Evolutionary conservation across 2,329 filamentous ascomycete genomes (phyloP), one percentile per base, ranked within the genome.

Genomic region (Fusarium falciforme): DNA sequence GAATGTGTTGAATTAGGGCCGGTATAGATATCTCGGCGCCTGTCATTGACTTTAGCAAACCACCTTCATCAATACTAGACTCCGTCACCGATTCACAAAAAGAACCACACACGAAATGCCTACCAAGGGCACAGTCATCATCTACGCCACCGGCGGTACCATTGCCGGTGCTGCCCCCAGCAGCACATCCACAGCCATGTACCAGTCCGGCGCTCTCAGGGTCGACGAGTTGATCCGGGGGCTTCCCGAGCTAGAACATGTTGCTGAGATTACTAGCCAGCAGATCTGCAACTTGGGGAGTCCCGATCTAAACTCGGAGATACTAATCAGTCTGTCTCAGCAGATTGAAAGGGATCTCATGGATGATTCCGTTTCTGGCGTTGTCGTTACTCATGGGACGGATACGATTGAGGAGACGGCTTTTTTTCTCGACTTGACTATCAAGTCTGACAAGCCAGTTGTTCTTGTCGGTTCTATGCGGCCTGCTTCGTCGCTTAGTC

Each of bases 331-430:
- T 20, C 76, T 90, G 20, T 82, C 85, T 7, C 82, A 85, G 20
- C 79, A 82, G 57, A 85, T 89, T 64, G 85, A 87, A 59, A 64
- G 59, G 8, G 85, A 86, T 64, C 80, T 89, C 5, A 83, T 85
- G 20, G 74, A 76, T 49, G 80, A 80, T 8, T 62, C 79, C 33
- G 78, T 78, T 59, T 77, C 80, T 80, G 89, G 85, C 22, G 87
- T 87, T 2, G 87, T 91, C 3, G 81, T 92, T 61, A 91, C 90
- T 0, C 90, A 91, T 74, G 90, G 90, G 29, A 92, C 90, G 16
- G 90, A 92, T 76, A 90, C 88, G 0, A 82, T 92, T 2, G 89
- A 91, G 73, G 89, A 91, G 79, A 86, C 87, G 0, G 87, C 89
- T 5, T 90, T 91, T 81, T 91, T 90, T 81, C 80, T 91, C 6